Evolutionary conservation across 495 filamentous ascomycete species (phyloP), one percentile per base, ranked within the genome.

Genomic region (Durotheca rogersii): DNA sequence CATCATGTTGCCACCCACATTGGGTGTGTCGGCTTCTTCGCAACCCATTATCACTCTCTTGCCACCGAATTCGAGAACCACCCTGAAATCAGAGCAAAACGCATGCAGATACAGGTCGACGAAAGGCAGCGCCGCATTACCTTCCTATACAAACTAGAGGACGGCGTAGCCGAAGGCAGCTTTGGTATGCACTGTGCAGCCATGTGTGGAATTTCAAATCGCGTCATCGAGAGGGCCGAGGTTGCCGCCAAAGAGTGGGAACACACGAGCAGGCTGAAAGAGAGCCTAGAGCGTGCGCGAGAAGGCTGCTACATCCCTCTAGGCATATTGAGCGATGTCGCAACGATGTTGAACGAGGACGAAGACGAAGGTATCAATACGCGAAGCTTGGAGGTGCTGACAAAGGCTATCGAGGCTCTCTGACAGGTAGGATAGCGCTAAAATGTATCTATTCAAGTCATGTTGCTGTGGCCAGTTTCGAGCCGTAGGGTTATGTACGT

Each of bases 141-240:
- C 0, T 99, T 97, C 70, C 68, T 99, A 46, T 99, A 99, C 67
- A 93, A 92, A 61, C 78, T 99, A 0, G 94, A 97, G 70, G 80
- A 87, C 15, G 94, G 94, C 6, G 91, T 99, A 30, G 94, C 94
- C 2, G 94, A 97, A 70, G 94, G 94, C 1, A 93, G 88, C 59
- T 97, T 96, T 70, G 94, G 94, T 56, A 99, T 99, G 94, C 94
- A 97, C 67, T 99, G 94, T 65, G 94, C 94, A 1, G 81, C 87
- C 27, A 99, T 97, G 93, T 99, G 94, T 53, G 94, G 94, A 1
- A 96, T 99, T 35, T 77, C 90, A 0, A 73, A 69, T 32, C 84
- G 82, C 60, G 86, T 99, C 21, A 87, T 99, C 34, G 84, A 90
- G 63, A 68, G 84, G 11, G 93, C 94, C 2, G 94, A 97, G 66